phyloP scores from a whole-genome alignment of 768 basidiomycete genomes.

The Fomitopsis pulvina region DNA sequence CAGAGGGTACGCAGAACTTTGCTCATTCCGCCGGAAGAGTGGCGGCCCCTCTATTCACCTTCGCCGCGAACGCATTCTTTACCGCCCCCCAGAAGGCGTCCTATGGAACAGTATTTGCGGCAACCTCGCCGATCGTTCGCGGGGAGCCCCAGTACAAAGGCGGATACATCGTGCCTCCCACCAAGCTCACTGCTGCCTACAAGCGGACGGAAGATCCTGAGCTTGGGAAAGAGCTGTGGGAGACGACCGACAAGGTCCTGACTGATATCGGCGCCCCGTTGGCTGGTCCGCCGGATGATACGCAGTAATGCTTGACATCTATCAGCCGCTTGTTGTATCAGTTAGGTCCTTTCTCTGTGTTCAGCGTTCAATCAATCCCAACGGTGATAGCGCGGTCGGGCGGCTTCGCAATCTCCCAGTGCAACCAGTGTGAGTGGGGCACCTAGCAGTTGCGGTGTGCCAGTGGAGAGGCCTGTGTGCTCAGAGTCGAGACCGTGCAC shows the following conservation, averaged over 20 bases:
- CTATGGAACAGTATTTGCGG: slow-evolving; percentile 15
- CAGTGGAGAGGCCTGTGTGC: too few relatives aligned
- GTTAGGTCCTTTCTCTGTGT: too few relatives aligned
- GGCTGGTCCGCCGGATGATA: too few relatives aligned
- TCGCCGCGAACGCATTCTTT: slow-evolving; percentile 9
- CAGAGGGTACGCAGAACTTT: slow-evolving; percentile 14
- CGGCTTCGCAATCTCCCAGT: too few relatives aligned
- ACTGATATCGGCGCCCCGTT: slow-evolving; percentile 2
- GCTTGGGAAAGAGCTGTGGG: slow-evolving; percentile 17
- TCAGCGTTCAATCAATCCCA: too few relatives aligned
- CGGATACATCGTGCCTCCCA: slow-evolving; percentile 11
- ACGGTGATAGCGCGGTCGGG: too few relatives aligned
- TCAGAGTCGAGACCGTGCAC: too few relatives aligned
- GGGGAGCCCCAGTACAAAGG: slow-evolving; percentile 8
- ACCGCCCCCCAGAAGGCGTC: slow-evolving; percentile 12
- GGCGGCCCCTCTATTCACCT: slow-evolving; percentile 7
- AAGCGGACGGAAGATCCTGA: slow-evolving; percentile 4
- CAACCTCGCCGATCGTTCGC: slow-evolving; percentile 13
- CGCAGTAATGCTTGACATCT: too few relatives aligned
- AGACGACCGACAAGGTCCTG: slow-evolving; percentile 16
- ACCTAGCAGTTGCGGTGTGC: too few relatives aligned
- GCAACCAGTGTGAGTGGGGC: too few relatives aligned
- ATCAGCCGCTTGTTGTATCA: too few relatives aligned
- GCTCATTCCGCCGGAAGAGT: slow-evolving; percentile 8
- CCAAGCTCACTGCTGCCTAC: slow-evolving; percentile 1